A percentile compares a stretch with the other conserved stretches of the same genome.
Conservation (phyloP, 2,329 filamentous ascomycete species). For the Verticillium longisporum region DNA sequence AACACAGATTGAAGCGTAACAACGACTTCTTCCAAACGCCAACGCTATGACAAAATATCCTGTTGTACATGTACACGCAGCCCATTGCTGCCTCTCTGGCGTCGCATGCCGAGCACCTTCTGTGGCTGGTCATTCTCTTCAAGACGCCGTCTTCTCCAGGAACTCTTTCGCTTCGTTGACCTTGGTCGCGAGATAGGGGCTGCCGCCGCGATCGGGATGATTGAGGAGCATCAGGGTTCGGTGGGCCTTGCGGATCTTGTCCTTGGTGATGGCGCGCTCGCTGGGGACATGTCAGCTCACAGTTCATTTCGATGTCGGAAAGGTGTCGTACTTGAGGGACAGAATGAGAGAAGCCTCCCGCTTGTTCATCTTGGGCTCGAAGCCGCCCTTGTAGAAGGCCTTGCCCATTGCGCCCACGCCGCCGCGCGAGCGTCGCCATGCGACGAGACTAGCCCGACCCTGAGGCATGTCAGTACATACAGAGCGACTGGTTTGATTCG, state of each 20-base stretch:
- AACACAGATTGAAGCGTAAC: background rate
- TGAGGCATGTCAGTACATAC: background rate
- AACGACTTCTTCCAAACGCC: constrained; percentile 3
- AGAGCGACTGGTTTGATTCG: background rate
- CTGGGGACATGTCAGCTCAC: constrained; percentile 34
- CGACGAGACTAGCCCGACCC: constrained; percentile 89
- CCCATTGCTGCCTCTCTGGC: background rate
- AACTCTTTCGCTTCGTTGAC: constrained; percentile 98
- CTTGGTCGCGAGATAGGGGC: constrained; percentile 93
- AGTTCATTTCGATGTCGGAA: background rate
- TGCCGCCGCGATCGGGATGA: constrained; percentile 94
- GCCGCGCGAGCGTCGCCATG: constrained; percentile 74
- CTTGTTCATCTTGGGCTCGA: constrained; percentile 89
- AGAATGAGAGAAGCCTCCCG: constrained; percentile 87
- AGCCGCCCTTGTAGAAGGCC: constrained; percentile 97
- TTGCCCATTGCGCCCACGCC: constrained; percentile 76
- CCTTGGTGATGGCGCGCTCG: constrained; percentile 81
- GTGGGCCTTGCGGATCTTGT: constrained; percentile 93
- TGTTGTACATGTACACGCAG: constrained; percentile 3
- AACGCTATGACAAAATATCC: constrained; percentile 2
- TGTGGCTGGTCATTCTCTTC: background rate
- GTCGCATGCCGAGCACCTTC: background rate
- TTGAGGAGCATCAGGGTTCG: constrained; percentile 94
- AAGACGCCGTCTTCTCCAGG: constrained; percentile 62
- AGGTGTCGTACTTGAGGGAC: constrained; percentile 65